Evolutionary conservation across 2,329 filamentous ascomycete species (phyloP), one percentile per base, ranked within the genome.

Genomic region (Fusarium sp.): DNA sequence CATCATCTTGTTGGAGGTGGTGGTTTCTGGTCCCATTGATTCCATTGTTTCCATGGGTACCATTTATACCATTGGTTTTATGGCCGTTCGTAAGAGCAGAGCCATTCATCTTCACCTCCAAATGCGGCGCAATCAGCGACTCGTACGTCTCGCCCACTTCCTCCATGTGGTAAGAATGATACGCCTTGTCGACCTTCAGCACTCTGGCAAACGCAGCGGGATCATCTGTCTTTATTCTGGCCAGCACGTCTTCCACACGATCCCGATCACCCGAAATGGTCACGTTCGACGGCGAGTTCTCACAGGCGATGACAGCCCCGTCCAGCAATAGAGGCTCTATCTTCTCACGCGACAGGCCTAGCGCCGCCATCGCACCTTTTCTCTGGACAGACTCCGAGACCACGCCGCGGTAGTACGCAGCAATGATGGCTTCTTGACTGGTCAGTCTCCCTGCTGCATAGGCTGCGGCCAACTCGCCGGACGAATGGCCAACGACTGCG

Each of bases 381-480:
- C 24, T 69, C 30, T 3, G 45, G 38, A 2, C 53, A 24, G 29
- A 34, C 20, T 45, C 40, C 27, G 72, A 54, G 18, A 70, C 68
- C 12, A 72, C 55, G 7, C 83, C 84, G 14, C 83, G 79, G 59
- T 80, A 80, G 63, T 81, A 84, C 1, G 82, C 80, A 1, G 78
- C 70, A 8, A 73, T 75, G 52, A 84, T 80, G n/a, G 83, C 82
- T 11, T 79, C 77, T n/a, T 76, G 63, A 3, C 77, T 71, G 0
- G 79, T 76, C 12, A 85, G 60, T 4, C 70, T 63, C 2, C 83
- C 81, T 0, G 79, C 76, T 2, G 81, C 81, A 51, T 84, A 84
- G 0, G 83, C 83, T 2, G 83, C 83, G 1, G 79, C 83, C 43
- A 85, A 82, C 64, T 85, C 83, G 5, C 83, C 83, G 3, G 73